Evolutionary conservation across 441 rosid species (phyloP).

Genomic region (Viola pubescens): DNA sequence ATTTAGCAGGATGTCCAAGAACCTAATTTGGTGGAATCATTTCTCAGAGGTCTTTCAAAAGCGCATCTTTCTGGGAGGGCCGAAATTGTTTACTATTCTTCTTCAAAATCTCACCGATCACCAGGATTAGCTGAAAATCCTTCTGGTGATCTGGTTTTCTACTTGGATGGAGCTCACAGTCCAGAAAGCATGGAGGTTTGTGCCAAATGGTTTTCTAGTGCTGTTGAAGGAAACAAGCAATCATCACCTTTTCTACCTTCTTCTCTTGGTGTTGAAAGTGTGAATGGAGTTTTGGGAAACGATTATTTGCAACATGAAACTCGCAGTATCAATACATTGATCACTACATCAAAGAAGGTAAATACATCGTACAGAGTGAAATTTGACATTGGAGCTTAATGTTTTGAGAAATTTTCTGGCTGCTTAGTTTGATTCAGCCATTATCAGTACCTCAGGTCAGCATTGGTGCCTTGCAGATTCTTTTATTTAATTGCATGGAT

Average conservation of each 20-base stretch:
- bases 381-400: neutral
- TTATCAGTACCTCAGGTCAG: constrained; percentile 8
- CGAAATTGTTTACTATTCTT: constrained; percentile 53
- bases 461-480: constrained; percentile 40
- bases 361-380: constrained; percentile 1
- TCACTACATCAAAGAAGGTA: constrained; percentile 60
- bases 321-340: constrained; percentile 19
- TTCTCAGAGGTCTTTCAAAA: constrained; percentile 71
- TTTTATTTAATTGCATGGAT: constrained; percentile 60
- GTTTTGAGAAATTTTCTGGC: constrained; percentile 7
- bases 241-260: constrained; percentile 20
- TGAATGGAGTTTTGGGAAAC: constrained; percentile 24
- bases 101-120: constrained; percentile 26
- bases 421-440: neutral
- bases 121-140: constrained; percentile 25
- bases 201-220: constrained; percentile 80
- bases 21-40: constrained; percentile 44
- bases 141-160: constrained; percentile 64
- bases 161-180: constrained; percentile 95
- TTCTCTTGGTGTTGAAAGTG: constrained; percentile 15
- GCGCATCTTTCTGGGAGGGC: constrained; percentile 79
- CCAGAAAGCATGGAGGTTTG: constrained; percentile 96
- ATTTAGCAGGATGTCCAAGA: constrained; percentile 33
- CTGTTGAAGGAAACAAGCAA: constrained; percentile 32
- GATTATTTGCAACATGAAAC: constrained; percentile 28